phyloP scores from a whole-genome alignment of 1,284 basidiomycete species.

The Trichosporon inkin region DNA sequence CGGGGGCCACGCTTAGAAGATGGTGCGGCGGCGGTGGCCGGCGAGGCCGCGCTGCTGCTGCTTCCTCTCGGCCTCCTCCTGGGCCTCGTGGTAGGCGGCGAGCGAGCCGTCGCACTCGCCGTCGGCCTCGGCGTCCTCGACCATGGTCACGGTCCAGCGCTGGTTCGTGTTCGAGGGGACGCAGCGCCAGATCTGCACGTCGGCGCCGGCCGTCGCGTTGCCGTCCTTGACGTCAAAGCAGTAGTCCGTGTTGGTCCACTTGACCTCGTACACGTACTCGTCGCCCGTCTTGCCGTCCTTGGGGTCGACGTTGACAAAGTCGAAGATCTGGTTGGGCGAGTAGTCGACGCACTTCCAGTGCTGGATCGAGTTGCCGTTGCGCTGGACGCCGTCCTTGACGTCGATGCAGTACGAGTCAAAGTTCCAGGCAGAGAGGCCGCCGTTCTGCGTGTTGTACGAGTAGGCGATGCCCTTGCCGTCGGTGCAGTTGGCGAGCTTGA shows the following conservation, averaged over 20 bases:
- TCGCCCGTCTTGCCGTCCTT: neutral
- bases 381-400: constrained; percentile 31
- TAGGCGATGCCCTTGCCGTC: constrained; percentile 17
- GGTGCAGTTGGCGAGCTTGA: constrained; percentile 37
- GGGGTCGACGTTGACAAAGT: constrained; percentile 12
- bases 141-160: constrained; percentile 36
- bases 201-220: constrained; percentile 29
- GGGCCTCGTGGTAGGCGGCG: neutral
- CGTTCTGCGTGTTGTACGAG: constrained; percentile 34
- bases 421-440: constrained; percentile 8
- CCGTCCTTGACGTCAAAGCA: constrained; percentile 43
- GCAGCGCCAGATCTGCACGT: constrained; percentile 42
- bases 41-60: neutral
- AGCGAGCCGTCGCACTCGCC: neutral
- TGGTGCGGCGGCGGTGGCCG: constrained; percentile 6
- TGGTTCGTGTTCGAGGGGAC: constrained; percentile 40
- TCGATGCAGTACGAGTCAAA: constrained; percentile 33
- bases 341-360: constrained; percentile 37
- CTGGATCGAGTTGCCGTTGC: constrained; percentile 40
- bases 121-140: constrained; percentile 14
- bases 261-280: constrained; percentile 22
- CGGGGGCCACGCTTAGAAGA: constrained; percentile 1
- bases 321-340: constrained; percentile 40
- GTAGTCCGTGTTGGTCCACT: constrained; percentile 31
- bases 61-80: neutral